Evolutionary conservation across 1,284 basidiomycete genomes (phyloP), one percentile per base, ranked within the genome.

Genomic region (Volvariella surrecta): DNA sequence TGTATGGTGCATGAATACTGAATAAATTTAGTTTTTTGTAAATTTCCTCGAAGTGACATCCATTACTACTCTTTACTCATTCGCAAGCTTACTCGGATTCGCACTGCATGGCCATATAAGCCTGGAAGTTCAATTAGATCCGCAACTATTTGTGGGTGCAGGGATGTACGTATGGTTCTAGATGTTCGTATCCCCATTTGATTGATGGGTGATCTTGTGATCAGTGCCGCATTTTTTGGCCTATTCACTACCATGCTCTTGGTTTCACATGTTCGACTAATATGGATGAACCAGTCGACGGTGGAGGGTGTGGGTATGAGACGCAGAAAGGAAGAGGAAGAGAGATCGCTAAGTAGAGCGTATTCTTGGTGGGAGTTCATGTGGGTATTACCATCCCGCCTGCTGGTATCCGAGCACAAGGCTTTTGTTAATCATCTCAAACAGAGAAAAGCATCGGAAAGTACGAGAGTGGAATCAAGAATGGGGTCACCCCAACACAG

Each of bases 401-500:
- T 32, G 11, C 15, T 31, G 37, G 4, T 19, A 15, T 13, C 19
- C n/a, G n/a, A n/a, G n/a, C n/a, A n/a, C n/a, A n/a, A n/a, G n/a
- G n/a, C n/a, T n/a, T n/a, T n/a, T n/a, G 35, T 19, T n/a, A 37
- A 19, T 43, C 28, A 43, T 43, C 20, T 39, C 42, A 9, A 15
- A 40, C 52, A 83, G 79, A 24, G 67, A 63, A 16, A 77, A 73
- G 53, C 57, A 60, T 32, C 57, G 55, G 22, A 74, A 66, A n/a
- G 54, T 49, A 32, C 58, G 54, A 37, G 59, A 68, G 22, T 92
- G 88, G 83, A 78, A 91, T 52, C 54, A 59, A 4, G 81, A 89
- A 50, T 93, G 89, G 89, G 90, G 91, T 0, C 55, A 65, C 19
- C 68, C 83, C 1, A 70, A 71, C 4, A 73, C 61, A 17, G 89